These are phyloP conservation scores for Pyracantha coccinea DNA, from an alignment of 331 rosid genomes.

Conservation along the genomic window DNA sequence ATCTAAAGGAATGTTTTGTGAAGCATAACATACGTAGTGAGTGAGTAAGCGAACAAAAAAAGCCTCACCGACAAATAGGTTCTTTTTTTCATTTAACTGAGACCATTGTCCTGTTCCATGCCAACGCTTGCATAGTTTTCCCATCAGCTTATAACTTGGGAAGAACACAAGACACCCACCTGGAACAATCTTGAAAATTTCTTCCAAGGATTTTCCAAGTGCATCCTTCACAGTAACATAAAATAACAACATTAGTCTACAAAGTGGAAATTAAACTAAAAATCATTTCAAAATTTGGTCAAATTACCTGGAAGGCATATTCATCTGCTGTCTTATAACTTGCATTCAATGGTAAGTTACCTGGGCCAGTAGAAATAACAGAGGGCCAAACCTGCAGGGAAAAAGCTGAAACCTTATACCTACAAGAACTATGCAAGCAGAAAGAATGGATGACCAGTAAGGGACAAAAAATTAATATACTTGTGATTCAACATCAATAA, in stretches of 20 bases:
- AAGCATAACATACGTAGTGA: slow-evolving; percentile 8
- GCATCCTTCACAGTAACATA: slow-evolving; percentile 56
- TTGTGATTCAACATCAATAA: slow-evolving; percentile 81
- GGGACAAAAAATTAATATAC: slow-evolving; percentile 26
- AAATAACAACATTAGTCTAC: slow-evolving; percentile 13
- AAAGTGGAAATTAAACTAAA: background rate
- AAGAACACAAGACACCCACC: slow-evolving; percentile 96
- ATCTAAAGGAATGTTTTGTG: background rate
- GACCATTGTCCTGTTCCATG: slow-evolving; percentile 96
- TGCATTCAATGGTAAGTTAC: slow-evolving; percentile 78
- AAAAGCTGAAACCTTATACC: slow-evolving; percentile 18
- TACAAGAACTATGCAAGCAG: slow-evolving; percentile 21
- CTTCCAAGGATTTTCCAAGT: slow-evolving; percentile 89
- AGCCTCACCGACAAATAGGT: slow-evolving; percentile 75
- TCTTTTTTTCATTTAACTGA: slow-evolving; percentile 47
- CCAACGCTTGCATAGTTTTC: slow-evolving; percentile 80
- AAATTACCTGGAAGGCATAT: slow-evolving; percentile 74
- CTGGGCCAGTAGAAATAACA: slow-evolving; percentile 68
- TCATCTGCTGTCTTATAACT: slow-evolving; percentile 87
- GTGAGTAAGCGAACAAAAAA: slow-evolving; percentile 4
- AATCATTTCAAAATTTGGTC: background rate
- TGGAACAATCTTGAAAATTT: slow-evolving; percentile 68
- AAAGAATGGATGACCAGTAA: slow-evolving; percentile 8
- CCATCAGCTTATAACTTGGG: slow-evolving; percentile 94
- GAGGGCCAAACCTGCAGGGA: slow-evolving; percentile 84